Evolutionary conservation across 306 rosid genomes (phyloP).

Genomic region (Benincasa hispida): DNA sequence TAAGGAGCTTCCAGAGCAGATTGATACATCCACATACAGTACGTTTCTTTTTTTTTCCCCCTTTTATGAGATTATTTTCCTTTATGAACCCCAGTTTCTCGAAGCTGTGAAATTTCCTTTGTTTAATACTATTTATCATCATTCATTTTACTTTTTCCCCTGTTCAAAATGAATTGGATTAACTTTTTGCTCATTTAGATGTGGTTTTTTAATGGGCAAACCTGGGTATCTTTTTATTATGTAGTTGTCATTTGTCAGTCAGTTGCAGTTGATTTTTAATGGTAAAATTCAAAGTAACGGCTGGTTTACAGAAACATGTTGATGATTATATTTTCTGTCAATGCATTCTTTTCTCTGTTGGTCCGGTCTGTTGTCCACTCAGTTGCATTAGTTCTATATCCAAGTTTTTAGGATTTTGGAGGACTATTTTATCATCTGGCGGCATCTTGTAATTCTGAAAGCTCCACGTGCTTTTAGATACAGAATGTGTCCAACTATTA

Average conservation of each 20-base stretch:
- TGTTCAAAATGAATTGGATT: neutral
- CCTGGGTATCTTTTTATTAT: neutral
- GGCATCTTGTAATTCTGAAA: neutral
- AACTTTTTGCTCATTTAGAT: neutral
- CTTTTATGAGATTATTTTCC: neutral
- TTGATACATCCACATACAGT: constrained; percentile 94
- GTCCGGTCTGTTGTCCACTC: neutral
- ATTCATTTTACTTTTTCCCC: neutral
- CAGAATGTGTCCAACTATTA: neutral
- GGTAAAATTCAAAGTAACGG: neutral
- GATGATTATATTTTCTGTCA: neutral
- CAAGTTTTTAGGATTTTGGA: neutral
- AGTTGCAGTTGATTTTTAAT: neutral
- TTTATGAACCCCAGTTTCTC: neutral
- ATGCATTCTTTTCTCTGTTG: too few species aligned
- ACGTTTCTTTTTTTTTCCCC: constrained; percentile 19
- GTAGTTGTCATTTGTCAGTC: neutral
- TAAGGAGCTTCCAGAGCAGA: constrained; percentile 96
- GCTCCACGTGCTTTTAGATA: neutral
- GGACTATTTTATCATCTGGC: neutral
- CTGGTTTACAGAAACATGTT: too few species aligned
- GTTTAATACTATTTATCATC: neutral
- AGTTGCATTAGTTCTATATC: neutral
- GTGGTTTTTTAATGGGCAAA: neutral
- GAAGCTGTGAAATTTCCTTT: too few species aligned